Base-by-base conservation (phyloP, 2,329 filamentous ascomycete genomes). In the Cryphonectria carpinicola region DNA sequence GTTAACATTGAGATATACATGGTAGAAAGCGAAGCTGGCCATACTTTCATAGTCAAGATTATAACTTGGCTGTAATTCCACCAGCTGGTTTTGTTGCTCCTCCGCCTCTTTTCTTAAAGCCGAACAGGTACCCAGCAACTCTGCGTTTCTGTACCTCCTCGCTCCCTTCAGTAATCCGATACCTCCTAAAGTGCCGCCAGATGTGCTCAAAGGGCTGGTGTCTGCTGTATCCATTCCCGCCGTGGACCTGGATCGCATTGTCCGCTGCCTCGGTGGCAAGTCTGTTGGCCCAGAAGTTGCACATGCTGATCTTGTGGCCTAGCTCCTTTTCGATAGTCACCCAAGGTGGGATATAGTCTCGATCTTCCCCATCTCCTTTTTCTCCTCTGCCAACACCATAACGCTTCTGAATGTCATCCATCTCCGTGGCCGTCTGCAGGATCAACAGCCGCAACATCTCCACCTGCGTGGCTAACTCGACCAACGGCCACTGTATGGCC, bases 121-220 rank as follows among this genome's bases (percentile, higher is more conserved):
- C 76, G 71, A 78, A 78, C 60, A 89, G 73, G 78, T 86, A 88
- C 13, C 85, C 87, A 0, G 87, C 88, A 13, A 90, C 84, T 78
- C 89, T 90, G n/a, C 88, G 81, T 85, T 90, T 90, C 78, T 90
- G 88, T 66, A 90, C 89, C 80, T 90, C 88, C 76, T 90, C 89
- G 68, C 86, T 88, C 0, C 88, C 88, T 76, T 90, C 89, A 0
- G 88, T 90, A 73, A 90, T 91, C 49, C 88, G 79, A 75, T 90
- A 90, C 35, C 87, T 81, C 56, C 89, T 80, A 77, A 90, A 89
- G 79, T 90, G 88, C 66, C 88, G 82, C 85, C 89, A 90, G 65
- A 90, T 90, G 74, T 90, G 88, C 79, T 90, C 88, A 74, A 91
- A 90, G 0, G 87, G 87, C 72, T 84, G 83, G 71, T 89, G 86